Evolutionary conservation across 164 flowering plant genomes (phyloP), one percentile per base, ranked within the genome.

Genomic region (Sextonia rubra): DNA sequence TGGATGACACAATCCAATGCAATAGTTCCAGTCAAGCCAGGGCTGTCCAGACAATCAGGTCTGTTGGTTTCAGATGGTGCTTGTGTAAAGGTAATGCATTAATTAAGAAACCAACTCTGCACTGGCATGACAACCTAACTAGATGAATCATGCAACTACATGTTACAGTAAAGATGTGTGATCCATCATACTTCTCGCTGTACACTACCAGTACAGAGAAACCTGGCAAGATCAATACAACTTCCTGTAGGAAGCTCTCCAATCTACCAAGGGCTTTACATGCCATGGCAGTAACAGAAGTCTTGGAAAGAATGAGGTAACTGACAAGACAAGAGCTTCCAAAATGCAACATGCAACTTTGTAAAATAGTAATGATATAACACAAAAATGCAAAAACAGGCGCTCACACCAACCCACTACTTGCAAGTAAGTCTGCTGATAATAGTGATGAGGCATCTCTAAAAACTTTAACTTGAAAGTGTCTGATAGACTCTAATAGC

Each of bases 101-200:
- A 14, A 52, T 12, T 4, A 12, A 52, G n/a, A 52, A 52, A 14
- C 58, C 14, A 20, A 52, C n/a, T 52, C 58, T 52, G 58, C 58
- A 52, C 17, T 20, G 14, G 58, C 20, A 18, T 20, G 0, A 52
- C 20, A 3, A 25, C n/a, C 47, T 29, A 26, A 18, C 32, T 64
- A 3, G 67, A 64, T 12, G n/a, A 64, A 26, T 29, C 47, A 18
- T 64, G 23, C 67, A 63, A 64, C 67, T 64, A 18, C 37, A 30
- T 64, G 14, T 27, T 44, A 47, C 49, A 37, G 26, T 5, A 26
- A 29, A 56, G 47, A 22, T 94, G 94, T 92, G 52, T 74, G 96
- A 90, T 84, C 90, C 92, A 89, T 87, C 94, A 95, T 92, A 95
- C 99, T 95, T 93, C 97, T 95, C 98, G 74, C 97, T 89, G 98